Evolutionary conservation across 306 rosid species (phyloP), one percentile per base, ranked within the genome.

Genomic region (Vigna nakashimae): DNA sequence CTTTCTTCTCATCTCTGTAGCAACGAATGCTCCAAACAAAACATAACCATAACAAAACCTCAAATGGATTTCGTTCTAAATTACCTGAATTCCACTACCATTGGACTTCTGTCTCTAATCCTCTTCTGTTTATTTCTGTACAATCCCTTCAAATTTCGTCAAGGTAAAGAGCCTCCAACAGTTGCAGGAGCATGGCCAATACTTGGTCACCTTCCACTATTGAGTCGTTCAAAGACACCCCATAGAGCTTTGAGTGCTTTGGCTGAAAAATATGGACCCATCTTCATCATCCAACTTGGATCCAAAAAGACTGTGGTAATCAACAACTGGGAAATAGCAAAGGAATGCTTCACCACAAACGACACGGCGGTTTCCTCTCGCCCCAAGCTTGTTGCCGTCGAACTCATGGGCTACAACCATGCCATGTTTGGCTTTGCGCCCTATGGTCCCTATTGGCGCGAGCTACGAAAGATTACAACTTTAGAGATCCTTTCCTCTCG

Each of bases 281-380:
- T 80, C 22, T 84, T 80, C 43, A 71, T 66, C 6, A 69, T 80
- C 42, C 34, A 69, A 16, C 65, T 81, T 3, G 88, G 88, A 5
- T 1, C 15, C 11, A 57, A 14, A 8, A 46, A 5, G 1, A 60
- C 57, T 20, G 4, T 77, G 51, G 59, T 85, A 1, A 55, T 85
- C 34, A 81, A 64, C 50, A 73, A 60, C 11, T 53, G 53, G 81
- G 75, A 85, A 66, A 6, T 45, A 5, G 83, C 77, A 0, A 84
- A 84, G 24, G 88, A 77, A 42, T 80, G 88, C 10, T 81, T 81
- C 78, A 81, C 85, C 48, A 84, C 17, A 68, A 60, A 69, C 5
- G 83, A 85, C 74, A 26, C 4, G 0, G 75, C 2, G 10, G 74
- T 78, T 71, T 45, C 77, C 0, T 77, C 75, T 20, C 79, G 81